Evolutionary conservation across 2,329 filamentous ascomycete genomes (phyloP), one percentile per base, ranked within the genome.

Genomic region (Madurella fahalii): DNA sequence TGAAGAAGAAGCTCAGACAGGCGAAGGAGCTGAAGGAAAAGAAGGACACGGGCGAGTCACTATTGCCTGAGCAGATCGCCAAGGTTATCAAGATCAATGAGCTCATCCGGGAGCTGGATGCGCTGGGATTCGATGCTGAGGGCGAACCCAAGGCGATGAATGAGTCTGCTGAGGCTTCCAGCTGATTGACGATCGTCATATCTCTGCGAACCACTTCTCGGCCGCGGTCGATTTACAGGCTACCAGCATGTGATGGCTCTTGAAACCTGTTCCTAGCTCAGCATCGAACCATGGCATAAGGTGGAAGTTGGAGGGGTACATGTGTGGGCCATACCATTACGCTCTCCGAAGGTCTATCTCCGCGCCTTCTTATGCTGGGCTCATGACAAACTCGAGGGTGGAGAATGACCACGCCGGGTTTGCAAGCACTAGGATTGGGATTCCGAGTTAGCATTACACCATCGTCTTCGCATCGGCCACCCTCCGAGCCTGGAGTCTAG

Each of bases 31-130:
- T 99, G 51, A 87, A 90, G 68, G 86, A 85, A 65, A 96, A 96
- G 79, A 95, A 95, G 71, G 89, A 95, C 20, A 85, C 84, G 53
- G 94, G 94, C 17, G 87, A 90, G 68, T 79, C 83, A 4, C 74
- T 99, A 57, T 77, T 97, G 25, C 93, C 92, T 0, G 94, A 99
- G 74, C 94, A 99, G 74, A 87, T 97, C 60, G 91, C 93, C 64
- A 99, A 99, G 75, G 90, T 99, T 52, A 95, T 96, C 70, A 95
- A 94, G 72, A 96, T 99, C 69, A 90, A 90, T 59, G 94, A 99
- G 74, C 80, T 99, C 48, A 85, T 96, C 54, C 83, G 91, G 12
- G 92, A 97, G 69, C 74, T 99, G 53, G 89, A 95, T 64, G 80
- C 82, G 2, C 77, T 99, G 30, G 93, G 93, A 0, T 90, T 97